Evolutionary conservation across 1,284 basidiomycete species (phyloP), one percentile per base, ranked within the genome.

Genomic region (Termitomyces sp.): DNA sequence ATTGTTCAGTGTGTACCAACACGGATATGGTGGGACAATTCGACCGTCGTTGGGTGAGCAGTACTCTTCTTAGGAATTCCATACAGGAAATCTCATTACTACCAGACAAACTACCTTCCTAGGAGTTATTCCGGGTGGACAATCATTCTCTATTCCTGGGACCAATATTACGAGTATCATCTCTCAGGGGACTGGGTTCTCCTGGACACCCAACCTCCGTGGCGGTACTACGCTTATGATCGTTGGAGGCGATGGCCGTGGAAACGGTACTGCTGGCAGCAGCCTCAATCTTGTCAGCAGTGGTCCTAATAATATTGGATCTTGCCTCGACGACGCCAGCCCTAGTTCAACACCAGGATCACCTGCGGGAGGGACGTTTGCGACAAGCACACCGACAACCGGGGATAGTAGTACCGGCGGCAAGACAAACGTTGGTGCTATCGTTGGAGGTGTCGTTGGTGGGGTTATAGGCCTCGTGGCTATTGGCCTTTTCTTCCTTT

Each of bases 71-170:
- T n/a, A 40, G 10, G 19, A 33, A 33, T 21, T 40, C 26, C 38
- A 47, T 31, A 17, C 7, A 36, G 53, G 38, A 1, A 15, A 24
- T 34, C n/a, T 43, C 24, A 38, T 50, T 13, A 4, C 26, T 38
- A 46, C 61, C 47, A 86, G 86, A 9, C 77, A 65, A 1, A 76
- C 82, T 2, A 76, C 68, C 31, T 86, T 91, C 66, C 73, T 82
- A 40, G 88, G 87, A 8, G 73, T 90, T 41, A 90, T 92, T 33
- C 90, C 89, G 1, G 89, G 88, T 1, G 89, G 89, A 15, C 71
- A 88, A 50, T 86, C 88, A 0, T 90, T 90, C 65, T 64, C 74
- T 6, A 79, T 91, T 52, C 82, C 84, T 1, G 54, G 75, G 53
- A 73, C 72, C 6, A 34, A 62, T 1, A 65, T 82, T 26, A 77